Evolutionary conservation across 768 basidiomycete genomes (phyloP).

Genomic region (Suillus decipiens): DNA sequence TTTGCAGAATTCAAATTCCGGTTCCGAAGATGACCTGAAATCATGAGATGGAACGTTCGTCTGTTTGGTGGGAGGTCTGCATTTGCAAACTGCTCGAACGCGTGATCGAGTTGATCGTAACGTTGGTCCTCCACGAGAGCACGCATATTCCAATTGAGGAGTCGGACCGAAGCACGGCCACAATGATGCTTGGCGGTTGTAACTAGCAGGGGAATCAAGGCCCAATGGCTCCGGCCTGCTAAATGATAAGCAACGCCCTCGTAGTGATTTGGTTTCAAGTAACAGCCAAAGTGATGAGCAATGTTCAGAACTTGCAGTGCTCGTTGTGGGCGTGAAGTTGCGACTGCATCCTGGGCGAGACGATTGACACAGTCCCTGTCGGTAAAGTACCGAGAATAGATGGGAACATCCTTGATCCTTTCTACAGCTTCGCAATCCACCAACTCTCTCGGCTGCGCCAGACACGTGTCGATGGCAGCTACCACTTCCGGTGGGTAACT

Average conservation of each 20-base stretch:
- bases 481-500: slow-evolving; percentile 28
- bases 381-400: slow-evolving; percentile 29
- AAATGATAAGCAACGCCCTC: slow-evolving; percentile 55
- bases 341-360: slow-evolving; percentile 37
- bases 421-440: slow-evolving; percentile 8
- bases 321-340: slow-evolving; percentile 37
- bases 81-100: slow-evolving; percentile 52
- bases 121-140: slow-evolving; percentile 57
- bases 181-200: slow-evolving; percentile 50
- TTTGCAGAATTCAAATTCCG: slow-evolving; percentile 59
- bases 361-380: slow-evolving; percentile 33
- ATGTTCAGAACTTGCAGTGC: slow-evolving; percentile 49
- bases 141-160: slow-evolving; percentile 72
- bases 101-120: slow-evolving; percentile 45
- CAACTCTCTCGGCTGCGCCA: slow-evolving; percentile 18
- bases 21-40: slow-evolving; percentile 71
- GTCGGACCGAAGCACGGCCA: slow-evolving; percentile 49
- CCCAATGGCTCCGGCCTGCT: slow-evolving; percentile 51
- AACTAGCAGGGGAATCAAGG: slow-evolving; percentile 47
- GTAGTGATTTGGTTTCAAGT: slow-evolving; percentile 55
- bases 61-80: slow-evolving; percentile 50
- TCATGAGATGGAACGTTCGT: slow-evolving; percentile 68
- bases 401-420: slow-evolving; percentile 25
- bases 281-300: slow-evolving; percentile 50
- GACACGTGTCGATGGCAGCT: slow-evolving; percentile 27